Evolutionary conservation across 2,329 filamentous ascomycete genomes (phyloP), one percentile per base, ranked within the genome.

Genomic region (Calonectria pauciramosa): DNA sequence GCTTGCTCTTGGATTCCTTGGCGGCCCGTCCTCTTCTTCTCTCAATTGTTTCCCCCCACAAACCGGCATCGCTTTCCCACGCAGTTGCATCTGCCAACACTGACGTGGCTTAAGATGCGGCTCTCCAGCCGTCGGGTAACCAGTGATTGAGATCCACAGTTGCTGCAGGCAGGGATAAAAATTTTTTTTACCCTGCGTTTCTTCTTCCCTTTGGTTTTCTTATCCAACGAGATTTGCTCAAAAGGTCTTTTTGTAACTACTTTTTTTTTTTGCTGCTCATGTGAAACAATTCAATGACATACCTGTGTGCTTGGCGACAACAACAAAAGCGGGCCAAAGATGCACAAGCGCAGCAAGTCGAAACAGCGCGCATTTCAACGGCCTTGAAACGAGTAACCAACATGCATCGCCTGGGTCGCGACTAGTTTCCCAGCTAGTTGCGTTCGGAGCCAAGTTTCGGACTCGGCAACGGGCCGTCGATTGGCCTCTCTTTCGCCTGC

Each of bases 41-140:
- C 70, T 78, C 72, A 71, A 28, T 74, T 74, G 72, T 74, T 74
- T 71, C 41, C 72, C 69, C 41, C 72, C 72, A 63, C 63, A 65
- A 47, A 23, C n/a, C 47, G 54, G 64, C 64, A 72, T 75, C n/a
- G 75, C 75, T 80, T 70, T 70, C 77, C 71, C 63, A 68, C 23
- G 54, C 70, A 65, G 79, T 78, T 80, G 79, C 79, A 78, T 79
- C 72, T 80, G 77, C 76, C 76, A 74, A 75, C 72, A 75, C 73
- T 77, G 79, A 80, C 76, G 79, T 80, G 79, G 79, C 79, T 63
- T 75, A 72, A 68, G 71, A 78, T 76, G 76, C 77, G 78, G 78
- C 79, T 80, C 75, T 80, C 60, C 54, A 63, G 63, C 59, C 56
- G 34, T 63, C 34, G 56, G 26, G 30, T 41, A 67, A 47, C 71